Evolutionary conservation across 1,139 yeast species (phyloP).

Genomic region (Yamadazyma trypodendri): DNA sequence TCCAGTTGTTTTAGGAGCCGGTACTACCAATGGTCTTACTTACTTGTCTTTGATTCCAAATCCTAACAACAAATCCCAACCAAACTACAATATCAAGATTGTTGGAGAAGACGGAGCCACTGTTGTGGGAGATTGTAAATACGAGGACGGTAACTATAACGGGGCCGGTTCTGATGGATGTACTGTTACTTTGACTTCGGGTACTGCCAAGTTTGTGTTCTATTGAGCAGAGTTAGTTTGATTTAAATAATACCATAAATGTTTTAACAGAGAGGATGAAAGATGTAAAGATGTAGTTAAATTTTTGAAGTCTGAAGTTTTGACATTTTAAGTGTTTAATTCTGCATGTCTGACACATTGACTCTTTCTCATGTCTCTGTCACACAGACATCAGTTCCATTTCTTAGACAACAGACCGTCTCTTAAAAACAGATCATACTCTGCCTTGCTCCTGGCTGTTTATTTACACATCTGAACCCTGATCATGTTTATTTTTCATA

Average conservation of each 20-base stretch:
- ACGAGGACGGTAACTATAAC: slow-evolving; percentile 73
- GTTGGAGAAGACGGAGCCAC: slow-evolving; percentile 63
- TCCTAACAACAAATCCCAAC: slow-evolving; percentile 77
- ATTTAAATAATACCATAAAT: slow-evolving; percentile 14
- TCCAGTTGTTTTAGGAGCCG: slow-evolving; percentile 93
- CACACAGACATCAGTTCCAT: no score
- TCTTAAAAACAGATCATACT: no score
- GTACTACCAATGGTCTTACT: slow-evolving; percentile 72
- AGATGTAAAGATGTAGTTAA: no score
- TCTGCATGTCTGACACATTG: no score
- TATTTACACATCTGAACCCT: slow-evolving; percentile 10
- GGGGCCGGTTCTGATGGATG: slow-evolving; percentile 80
- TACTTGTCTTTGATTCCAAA: slow-evolving; percentile 93
- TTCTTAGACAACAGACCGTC: no score
- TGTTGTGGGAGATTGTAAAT: slow-evolving; percentile 75
- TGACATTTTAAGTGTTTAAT: no score
- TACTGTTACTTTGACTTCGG: slow-evolving; percentile 85
- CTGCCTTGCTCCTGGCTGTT: no score
- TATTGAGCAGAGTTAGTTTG: slow-evolving; percentile 22
- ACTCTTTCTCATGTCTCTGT: no score
- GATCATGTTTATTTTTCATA: slow-evolving; percentile 4
- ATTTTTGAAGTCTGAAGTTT: no score
- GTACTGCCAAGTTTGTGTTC: slow-evolving; percentile 74
- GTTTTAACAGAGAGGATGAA: no score
- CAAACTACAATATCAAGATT: slow-evolving; percentile 85